These are phyloP conservation scores for Alopecurus myosuroides DNA, from an alignment of 176 grass and related monocot species.

Conservation along the genomic window DNA sequence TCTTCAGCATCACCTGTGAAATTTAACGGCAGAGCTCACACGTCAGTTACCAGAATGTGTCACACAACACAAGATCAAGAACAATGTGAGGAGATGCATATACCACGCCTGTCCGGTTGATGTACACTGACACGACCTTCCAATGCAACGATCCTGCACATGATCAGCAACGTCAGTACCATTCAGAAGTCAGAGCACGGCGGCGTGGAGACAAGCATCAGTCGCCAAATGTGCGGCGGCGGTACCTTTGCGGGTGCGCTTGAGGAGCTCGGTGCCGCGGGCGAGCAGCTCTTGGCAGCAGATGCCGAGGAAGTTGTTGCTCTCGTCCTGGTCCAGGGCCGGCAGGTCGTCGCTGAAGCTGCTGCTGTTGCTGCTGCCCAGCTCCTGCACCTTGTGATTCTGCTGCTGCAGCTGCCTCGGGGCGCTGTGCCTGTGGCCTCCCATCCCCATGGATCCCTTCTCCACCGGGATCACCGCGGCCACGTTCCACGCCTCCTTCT, in stretches of 20 bases:
- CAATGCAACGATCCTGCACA: slow-evolving; percentile 76
- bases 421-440: background rate
- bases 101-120: slow-evolving; percentile 73
- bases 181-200: background rate
- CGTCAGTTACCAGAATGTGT: background rate
- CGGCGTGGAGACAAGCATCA: too few relatives aligned
- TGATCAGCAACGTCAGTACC: background rate
- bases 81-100: background rate
- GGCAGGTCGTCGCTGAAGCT: slow-evolving; percentile 63
- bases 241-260: slow-evolving; percentile 89
- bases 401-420: slow-evolving; percentile 27
- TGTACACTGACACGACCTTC: slow-evolving; percentile 83
- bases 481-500: slow-evolving; percentile 82
- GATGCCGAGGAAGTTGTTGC: slow-evolving; percentile 64
- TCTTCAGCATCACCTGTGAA: slow-evolving; percentile 82
- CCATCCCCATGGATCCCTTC: slow-evolving; percentile 36
- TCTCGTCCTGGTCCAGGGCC: slow-evolving; percentile 40
- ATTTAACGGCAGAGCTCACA: background rate
- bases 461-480: slow-evolving; percentile 94
- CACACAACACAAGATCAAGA: background rate
- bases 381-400: slow-evolving; percentile 34
- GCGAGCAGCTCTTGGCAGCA: slow-evolving; percentile 90
- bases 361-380: slow-evolving; percentile 58
- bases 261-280: slow-evolving; percentile 87
- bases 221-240: background rate